These are phyloP conservation scores for Helianthus annuus DNA, from an alignment of 129 eudicot species.

Conservation along the genomic window DNA sequence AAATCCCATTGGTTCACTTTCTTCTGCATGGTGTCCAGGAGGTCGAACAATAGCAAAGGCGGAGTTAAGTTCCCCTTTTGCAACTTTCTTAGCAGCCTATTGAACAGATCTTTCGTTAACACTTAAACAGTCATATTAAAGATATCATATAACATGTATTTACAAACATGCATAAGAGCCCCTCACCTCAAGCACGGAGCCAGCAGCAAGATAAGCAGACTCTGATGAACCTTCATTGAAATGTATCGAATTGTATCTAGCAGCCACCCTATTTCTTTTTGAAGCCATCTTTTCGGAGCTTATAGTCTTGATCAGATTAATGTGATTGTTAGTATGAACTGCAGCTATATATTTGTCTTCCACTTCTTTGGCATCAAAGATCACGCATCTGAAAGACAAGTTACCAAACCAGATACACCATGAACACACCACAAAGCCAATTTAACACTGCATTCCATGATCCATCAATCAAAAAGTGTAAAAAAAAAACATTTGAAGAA, in stretches of 20 bases:
- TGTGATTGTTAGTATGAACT: slow-evolving; percentile 76
- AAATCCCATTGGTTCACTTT: slow-evolving; percentile 85
- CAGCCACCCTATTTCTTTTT: slow-evolving; percentile 54
- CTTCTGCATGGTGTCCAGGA: slow-evolving; percentile 99
- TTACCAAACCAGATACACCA: slow-evolving; percentile 14
- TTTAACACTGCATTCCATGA: slow-evolving; percentile 3
- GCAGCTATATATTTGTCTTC: slow-evolving; percentile 62
- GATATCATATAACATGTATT: slow-evolving; percentile 4
- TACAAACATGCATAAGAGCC: slow-evolving; percentile 2
- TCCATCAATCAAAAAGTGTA: not conserved
- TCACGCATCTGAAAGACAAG: slow-evolving; percentile 53
- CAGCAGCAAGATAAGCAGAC: slow-evolving; percentile 96
- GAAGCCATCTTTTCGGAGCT: slow-evolving; percentile 53
- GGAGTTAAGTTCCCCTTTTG: slow-evolving; percentile 79
- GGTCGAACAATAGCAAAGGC: slow-evolving; percentile 99
- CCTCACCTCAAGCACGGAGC: slow-evolving; percentile 82
- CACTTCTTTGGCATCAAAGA: slow-evolving; percentile 74
- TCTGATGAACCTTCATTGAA: slow-evolving; percentile 90
- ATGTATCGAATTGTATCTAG: slow-evolving; percentile 69
- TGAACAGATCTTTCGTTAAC: not conserved
- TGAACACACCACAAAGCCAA: not conserved
- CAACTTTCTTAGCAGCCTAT: slow-evolving; percentile 87
- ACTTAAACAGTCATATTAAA: not conserved
- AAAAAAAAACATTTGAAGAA: not conserved
- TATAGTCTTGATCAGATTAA: slow-evolving; percentile 65